Base-by-base conservation (phyloP, 2,329 filamentous ascomycete species). In the Epichloe uncinata region DNA sequence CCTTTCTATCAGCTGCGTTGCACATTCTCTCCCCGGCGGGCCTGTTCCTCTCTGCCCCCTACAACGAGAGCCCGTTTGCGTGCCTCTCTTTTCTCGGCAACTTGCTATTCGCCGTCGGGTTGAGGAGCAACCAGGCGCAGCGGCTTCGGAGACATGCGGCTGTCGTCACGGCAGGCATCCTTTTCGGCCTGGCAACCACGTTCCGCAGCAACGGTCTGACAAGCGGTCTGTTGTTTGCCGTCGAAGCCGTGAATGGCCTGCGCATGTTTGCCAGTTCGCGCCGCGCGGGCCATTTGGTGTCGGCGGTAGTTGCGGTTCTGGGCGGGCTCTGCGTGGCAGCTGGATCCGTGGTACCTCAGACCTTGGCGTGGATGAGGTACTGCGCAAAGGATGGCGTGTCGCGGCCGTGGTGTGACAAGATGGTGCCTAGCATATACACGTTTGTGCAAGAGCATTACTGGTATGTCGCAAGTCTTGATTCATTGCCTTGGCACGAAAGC, bases 401-500 rank as follows among this genome's bases (percentile, higher is more conserved):
- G 7, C 71, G 86, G 50, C 77, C 81, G 4, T 98, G 93, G 93
- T 98, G 93, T 64, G 62, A 66, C 18, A 73, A 71, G 16, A 63
- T 68, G n/a, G 55, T 90, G 12, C 93, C 93, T 4, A 95, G 88
- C 63, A 90, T 98, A 53, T 97, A 95, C 67, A 76, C 81, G 0
- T 97, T 85, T 72, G 91, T 97, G 2, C 93, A 98, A 63, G 74
- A 75, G 43, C 73, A 86, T 59, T 97, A 98, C 66, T 98, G 93
- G 90, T 95, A 74, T 65, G 80, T 66, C 5, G 1, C 13, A 16
- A n/a, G 9, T 15, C 12, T 11, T n/a, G 20, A 26, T 18, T 16
- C 18, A 45, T 35, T 5, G 5, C 33, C 12, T 4, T 4, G n/a
- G 1, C 30, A 30, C 15, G 20, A 35, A 45, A 47, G n/a, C 16